A percentile compares a stretch with the other conserved stretches of the same genome.
Evolutionary conservation across 1,284 basidiomycete species (phyloP).

Genomic region (Afroboletus lepidellus): DNA sequence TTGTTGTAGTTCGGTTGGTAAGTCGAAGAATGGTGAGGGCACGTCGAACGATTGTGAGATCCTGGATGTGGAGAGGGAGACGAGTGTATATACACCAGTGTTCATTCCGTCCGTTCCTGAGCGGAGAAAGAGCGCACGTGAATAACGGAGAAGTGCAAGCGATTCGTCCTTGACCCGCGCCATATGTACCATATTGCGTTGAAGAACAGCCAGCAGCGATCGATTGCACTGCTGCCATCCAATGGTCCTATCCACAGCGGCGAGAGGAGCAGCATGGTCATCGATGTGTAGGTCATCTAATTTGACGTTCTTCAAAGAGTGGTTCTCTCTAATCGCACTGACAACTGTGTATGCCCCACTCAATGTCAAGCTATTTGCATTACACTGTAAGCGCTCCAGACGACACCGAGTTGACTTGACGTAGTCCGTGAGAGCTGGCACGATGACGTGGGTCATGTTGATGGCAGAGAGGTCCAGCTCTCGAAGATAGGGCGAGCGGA

Average conservation of each 20-base stretch:
- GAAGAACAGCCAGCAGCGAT: constrained; percentile 35
- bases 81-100: not conserved
- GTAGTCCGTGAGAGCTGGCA: constrained; percentile 47
- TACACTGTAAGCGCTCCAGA: constrained; percentile 31
- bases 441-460: constrained; percentile 47
- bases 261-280: constrained; percentile 10
- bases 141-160: constrained; percentile 48
- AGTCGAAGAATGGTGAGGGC: constrained; percentile 34
- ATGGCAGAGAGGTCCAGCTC: constrained; percentile 57
- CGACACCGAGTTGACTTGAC: constrained; percentile 44
- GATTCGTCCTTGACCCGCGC: constrained; percentile 48
- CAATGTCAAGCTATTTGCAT: constrained; percentile 32
- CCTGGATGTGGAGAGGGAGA: constrained; percentile 6
- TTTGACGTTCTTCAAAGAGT: constrained; percentile 47
- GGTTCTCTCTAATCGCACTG: constrained; percentile 47
- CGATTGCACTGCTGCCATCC: constrained; percentile 37
- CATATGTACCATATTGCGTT: constrained; percentile 42
- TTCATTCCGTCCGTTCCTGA: constrained; percentile 7
- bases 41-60: constrained; percentile 10
- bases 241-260: constrained; percentile 26
- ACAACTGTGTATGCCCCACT: constrained; percentile 43
- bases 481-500: constrained; percentile 47
- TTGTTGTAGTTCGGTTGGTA: constrained; percentile 64
- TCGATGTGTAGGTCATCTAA: constrained; percentile 43
- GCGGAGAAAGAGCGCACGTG: constrained; percentile 49